Percentiles rank a stretch among this genome's conserved stretches.
phyloP scores from a whole-genome alignment of 1,284 basidiomycete genomes.

The Ceratobasidium sp. region DNA sequence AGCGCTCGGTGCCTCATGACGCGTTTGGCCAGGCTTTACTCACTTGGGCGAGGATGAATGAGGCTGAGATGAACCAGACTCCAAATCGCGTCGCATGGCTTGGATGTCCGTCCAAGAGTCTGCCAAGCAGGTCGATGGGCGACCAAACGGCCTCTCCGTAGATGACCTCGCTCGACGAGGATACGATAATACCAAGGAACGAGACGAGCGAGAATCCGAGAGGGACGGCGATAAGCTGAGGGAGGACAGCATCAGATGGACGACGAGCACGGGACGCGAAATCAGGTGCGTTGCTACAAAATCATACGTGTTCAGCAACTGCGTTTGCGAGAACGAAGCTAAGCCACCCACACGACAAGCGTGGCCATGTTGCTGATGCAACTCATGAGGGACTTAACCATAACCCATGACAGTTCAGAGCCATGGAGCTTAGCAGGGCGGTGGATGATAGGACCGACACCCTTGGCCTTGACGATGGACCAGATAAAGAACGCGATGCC shows the following conservation, averaged over 20 bases:
- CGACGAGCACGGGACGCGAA: conserved; percentile 78
- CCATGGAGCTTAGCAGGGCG: conserved; percentile 75
- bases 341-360: conserved; percentile 65
- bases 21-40: background rate
- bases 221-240: conserved; percentile 79
- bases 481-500: conserved; percentile 78
- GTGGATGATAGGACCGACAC: conserved; percentile 81
- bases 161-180: conserved; percentile 78
- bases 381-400: conserved; percentile 79
- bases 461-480: conserved; percentile 81
- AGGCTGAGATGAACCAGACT: conserved; percentile 73
- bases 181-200: conserved; percentile 86
- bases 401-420: conserved; percentile 78
- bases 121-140: conserved; percentile 76
- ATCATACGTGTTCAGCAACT: background rate
- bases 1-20: background rate
- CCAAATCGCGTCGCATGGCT: conserved; percentile 73
- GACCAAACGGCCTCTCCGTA: conserved; percentile 85
- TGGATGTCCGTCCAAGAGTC: conserved; percentile 73
- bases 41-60: conserved; percentile 79
- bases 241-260: conserved; percentile 73
- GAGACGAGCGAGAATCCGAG: conserved; percentile 80
- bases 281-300: conserved; percentile 75
- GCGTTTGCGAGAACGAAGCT: conserved; percentile 40
- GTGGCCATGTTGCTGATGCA: conserved; percentile 85